Conservation (phyloP, 2,329 filamentous ascomycete genomes). For the Bipolaris victoriae region DNA sequence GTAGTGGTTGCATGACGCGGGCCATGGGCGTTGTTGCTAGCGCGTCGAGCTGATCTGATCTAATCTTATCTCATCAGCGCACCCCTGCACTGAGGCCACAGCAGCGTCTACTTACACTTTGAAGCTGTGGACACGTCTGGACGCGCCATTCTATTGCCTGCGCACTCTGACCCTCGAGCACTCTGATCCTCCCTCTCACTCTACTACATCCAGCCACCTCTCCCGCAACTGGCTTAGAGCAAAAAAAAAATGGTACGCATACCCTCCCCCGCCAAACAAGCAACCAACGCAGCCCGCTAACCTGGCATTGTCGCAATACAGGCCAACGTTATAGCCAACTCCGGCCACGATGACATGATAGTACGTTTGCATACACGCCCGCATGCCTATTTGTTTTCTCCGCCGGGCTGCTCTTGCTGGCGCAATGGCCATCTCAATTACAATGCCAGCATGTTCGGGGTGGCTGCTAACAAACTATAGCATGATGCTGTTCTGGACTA, state of each 20-base stretch:
- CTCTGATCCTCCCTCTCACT: not conserved
- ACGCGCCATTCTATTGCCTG: slow-evolving; percentile 19
- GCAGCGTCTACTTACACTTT: slow-evolving; percentile 32
- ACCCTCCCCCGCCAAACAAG: slow-evolving; percentile 15
- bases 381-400: not conserved
- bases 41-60: slow-evolving; percentile 34
- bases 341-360: slow-evolving; percentile 99
- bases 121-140: slow-evolving; percentile 31
- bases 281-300: slow-evolving; percentile 40
- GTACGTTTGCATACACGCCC: slow-evolving; percentile 64
- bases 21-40: slow-evolving; percentile 8
- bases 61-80: slow-evolving; percentile 42
- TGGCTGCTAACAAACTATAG: slow-evolving; percentile 57
- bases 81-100: slow-evolving; percentile 45
- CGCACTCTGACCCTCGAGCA: slow-evolving; percentile 11
- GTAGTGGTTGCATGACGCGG: slow-evolving; percentile 12
- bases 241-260: slow-evolving; percentile 39
- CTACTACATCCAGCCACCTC: not conserved
- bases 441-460: slow-evolving; percentile 35
- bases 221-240: slow-evolving; percentile 14
- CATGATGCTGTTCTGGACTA: slow-evolving; percentile 99
- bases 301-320: slow-evolving; percentile 45
- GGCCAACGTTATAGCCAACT: slow-evolving; percentile 82
- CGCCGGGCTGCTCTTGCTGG: not conserved
- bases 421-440: slow-evolving; percentile 10